Base-by-base conservation (phyloP, 306 rosid genomes). In the Betula pendula region DNA sequence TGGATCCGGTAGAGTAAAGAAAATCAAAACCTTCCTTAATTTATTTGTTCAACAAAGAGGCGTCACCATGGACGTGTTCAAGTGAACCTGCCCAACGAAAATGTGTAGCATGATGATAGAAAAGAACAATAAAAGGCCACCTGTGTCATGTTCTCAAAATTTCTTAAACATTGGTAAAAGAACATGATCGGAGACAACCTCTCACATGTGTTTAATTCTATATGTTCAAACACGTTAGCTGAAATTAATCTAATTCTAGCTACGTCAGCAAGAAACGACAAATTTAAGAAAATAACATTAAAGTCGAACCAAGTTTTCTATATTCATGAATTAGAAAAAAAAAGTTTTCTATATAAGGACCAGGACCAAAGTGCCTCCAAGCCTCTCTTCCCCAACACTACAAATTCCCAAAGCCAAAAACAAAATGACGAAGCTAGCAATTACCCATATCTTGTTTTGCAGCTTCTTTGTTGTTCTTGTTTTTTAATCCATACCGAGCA, bases 401-500 rank as follows among this genome's bases (percentile, higher is more conserved):
- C 79, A 19, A 15, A 71, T 8, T 20, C 4, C 6, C n/a, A 11
- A 72, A 24, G 5, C 24, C 2, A 3, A 45, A 27, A 47, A 45
- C 22, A 20, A 55, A 55, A 69, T 79, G 90, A 84, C 66, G 79
- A 82, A 86, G 62, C 33, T 77, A 24, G 38, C 65, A 2, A 62
- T 49, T 8, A 56, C 49, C 31, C 42, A 38, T 38, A 38, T 78
- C 45, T 75, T 83, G 66, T 68, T 76, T 71, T 84, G 62, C 80
- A 6, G 74, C 58, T 85, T 77, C 53, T 79, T 86, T 63, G 6
- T 73, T 19, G 56, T 81, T 72, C 68, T 85, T 59, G 56, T n/a
- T 77, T 73, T 74, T 78, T 71, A 50, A 75, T 6, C 75, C 85
- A 27, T 14, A 31, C 73, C 87, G 77, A 6, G 72, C 77, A 74